A percentile compares a stretch with the other conserved stretches of the same genome.
Conservation (phyloP, 768 basidiomycete species). For the Hygrophorus pudorinus region DNA sequence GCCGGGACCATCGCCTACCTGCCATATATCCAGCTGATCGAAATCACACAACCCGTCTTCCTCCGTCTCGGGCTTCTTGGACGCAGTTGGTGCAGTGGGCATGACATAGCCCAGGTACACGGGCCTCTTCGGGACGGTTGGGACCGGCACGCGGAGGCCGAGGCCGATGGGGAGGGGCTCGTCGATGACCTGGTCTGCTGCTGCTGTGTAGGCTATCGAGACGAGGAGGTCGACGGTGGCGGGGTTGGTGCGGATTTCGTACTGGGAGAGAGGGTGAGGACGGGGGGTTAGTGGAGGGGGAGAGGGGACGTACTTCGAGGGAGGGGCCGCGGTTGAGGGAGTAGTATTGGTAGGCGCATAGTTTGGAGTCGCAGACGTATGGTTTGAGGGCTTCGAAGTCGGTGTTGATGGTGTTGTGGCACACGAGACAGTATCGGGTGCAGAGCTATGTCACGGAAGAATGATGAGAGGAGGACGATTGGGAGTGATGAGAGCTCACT, state of each 20-base stretch:
- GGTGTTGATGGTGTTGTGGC: slow-evolving; percentile 45
- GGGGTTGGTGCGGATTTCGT: slow-evolving; percentile 59
- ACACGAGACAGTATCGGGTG: slow-evolving; percentile 64
- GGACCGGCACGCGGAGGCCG: slow-evolving; percentile 42
- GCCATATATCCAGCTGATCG: slow-evolving; percentile 28
- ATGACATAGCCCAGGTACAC: background rate
- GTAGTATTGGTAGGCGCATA: slow-evolving; percentile 67
- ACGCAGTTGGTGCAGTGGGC: background rate
- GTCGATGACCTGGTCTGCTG: slow-evolving; percentile 40
- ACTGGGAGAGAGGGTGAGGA: slow-evolving; percentile 25
- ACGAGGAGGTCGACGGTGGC: slow-evolving; percentile 59
- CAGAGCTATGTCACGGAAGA: slow-evolving; percentile 35
- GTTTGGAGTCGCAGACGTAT: slow-evolving; percentile 55
- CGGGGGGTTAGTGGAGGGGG: background rate
- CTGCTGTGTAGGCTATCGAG: slow-evolving; percentile 49
- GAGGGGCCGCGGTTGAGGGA: slow-evolving; percentile 54
- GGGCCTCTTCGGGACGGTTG: slow-evolving; percentile 12
- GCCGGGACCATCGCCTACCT: slow-evolving; percentile 23
- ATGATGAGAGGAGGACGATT: background rate
- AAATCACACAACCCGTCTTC: slow-evolving; percentile 40
- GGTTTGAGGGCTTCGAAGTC: slow-evolving; percentile 58
- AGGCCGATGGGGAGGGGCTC: slow-evolving; percentile 53
- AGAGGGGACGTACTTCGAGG: slow-evolving; percentile 41
- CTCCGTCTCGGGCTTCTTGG: slow-evolving; percentile 10
- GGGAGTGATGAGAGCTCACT: slow-evolving; percentile 19